Evolutionary conservation across 306 rosid genomes (phyloP), one percentile per base, ranked within the genome.

Genomic region (Vigna unguiculata): DNA sequence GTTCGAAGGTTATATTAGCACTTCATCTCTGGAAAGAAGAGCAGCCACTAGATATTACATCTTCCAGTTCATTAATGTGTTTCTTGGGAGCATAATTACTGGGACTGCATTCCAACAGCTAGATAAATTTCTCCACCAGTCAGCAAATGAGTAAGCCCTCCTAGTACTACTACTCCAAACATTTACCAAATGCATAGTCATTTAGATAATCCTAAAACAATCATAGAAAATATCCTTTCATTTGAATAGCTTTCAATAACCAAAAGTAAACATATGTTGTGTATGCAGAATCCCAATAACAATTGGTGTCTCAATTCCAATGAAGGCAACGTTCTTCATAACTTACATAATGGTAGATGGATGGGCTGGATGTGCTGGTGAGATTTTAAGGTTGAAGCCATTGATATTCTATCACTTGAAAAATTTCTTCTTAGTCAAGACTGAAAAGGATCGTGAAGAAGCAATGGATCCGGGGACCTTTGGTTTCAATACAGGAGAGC

Each of bases 401-500:
- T 76, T 95, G 88, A 82, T 95, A 73, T 76, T 95, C 10, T 95
- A 85, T 83, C 98, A 95, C 85, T 75, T 95, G 49, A 88, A 85
- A 34, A 95, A 89, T 48, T 81, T 85, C 85, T 83, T 95, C 17
- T 54, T 95, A 48, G 98, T 95, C 81, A 95, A 92, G 88, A 95
- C 99, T 3, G 99, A 92, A 78, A 92, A 92, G 86, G 99, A 95
- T 74, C 93, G 97, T 6, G 94, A 86, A 82, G 97, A 95, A 75
- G 99, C 99, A 63, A 95, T 92, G 99, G 97, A 95, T 87, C 99
- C 99, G 0, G 99, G 99, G 64, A 95, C 90, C 68, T 84, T 95
- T 7, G 99, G 90, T 47, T 95, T 95, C 86, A 92, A 92, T 76
- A 86, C 92, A 5, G 97, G 99, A 13, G 99, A 95, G 79, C 99